Base-by-base conservation (phyloP, 1,284 basidiomycete genomes). In the Cryptococcus maquisensis region DNA sequence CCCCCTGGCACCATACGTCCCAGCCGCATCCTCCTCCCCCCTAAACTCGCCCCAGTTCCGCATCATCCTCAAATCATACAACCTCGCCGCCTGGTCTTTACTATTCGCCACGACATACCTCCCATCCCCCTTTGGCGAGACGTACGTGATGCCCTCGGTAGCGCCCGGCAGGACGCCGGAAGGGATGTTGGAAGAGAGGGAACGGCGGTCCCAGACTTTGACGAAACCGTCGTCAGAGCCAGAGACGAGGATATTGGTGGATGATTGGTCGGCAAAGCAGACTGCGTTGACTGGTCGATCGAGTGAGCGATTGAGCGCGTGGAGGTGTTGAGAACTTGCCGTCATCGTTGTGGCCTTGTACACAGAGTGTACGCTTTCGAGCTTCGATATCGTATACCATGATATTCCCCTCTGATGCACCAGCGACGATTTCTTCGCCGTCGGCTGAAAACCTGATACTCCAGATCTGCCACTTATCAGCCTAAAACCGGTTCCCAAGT, bases 41-140 rank as follows among this genome's bases (percentile, higher is more conserved):
- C 88, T 84, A 61, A 86, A 88, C 35, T 92, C 86, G 10, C 79
- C 71, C 63, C 82, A 86, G 52, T 80, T 83, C 39, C 85, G 81
- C 94, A 98, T 96, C 77, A 87, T 92, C 39, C 95, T 86, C 48
- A 98, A 78, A 76, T 98, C 95, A 89, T 95, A 98, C 28, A 98
- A 77, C 24, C 92, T 85, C 51, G 91, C 79, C 1, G 88, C 85
- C 71, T 98, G 95, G 71, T 98, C 96, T 75, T 98, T 98, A 47
- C 92, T 92, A 69, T 98, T 98, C n/a, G 89, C 94, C 37, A 98
- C 86, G 52, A 96, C 81, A 72, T 98, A 98, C 54, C 95, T 84
- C 7, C 94, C 95, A 67, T 98, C 96, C 7, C 91, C 76, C 69
- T 84, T 92, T 1, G 90, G 85, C 21, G 89, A 86, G 7, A 90